These are phyloP conservation scores for Alternaria ethzedia DNA, from an alignment of 2,329 filamentous ascomycete genomes.

Conservation along the genomic window DNA sequence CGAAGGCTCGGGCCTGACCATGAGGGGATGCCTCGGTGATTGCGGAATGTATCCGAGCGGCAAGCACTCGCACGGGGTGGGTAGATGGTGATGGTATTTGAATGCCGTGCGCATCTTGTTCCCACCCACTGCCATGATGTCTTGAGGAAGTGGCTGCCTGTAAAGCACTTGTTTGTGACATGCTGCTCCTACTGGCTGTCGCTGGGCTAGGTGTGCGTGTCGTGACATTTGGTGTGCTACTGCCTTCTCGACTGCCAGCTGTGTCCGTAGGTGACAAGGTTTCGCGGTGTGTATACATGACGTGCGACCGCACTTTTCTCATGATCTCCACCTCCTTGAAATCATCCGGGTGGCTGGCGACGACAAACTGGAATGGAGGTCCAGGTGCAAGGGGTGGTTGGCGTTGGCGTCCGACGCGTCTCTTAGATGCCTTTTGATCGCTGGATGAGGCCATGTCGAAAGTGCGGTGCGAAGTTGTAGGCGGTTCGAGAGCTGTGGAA, in stretches of 20 bases:
- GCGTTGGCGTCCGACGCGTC: conserved; percentile 37
- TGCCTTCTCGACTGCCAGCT: conserved; percentile 23
- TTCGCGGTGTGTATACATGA: conserved; percentile 47
- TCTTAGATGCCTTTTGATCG: conserved; percentile 31
- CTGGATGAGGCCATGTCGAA: conserved; percentile 28
- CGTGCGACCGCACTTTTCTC: conserved; percentile 45
- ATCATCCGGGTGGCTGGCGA: conserved; percentile 43
- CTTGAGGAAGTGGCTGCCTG: conserved; percentile 11
- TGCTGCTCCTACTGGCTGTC: conserved; percentile 19
- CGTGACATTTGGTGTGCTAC: conserved; percentile 9
- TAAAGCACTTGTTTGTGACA: conserved; percentile 15
- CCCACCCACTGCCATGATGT: conserved; percentile 22
- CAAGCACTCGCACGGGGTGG: conserved; percentile 29
- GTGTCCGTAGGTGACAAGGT: conserved; percentile 22
- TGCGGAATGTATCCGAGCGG: conserved; percentile 32
- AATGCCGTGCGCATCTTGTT: conserved; percentile 22
- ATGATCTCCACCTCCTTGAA: conserved; percentile 41
- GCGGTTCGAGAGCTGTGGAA: not conserved
- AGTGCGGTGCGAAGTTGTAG: not conserved
- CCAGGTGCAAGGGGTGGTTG: conserved; percentile 42
- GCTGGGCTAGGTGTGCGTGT: conserved; percentile 34
- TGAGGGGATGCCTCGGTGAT: conserved; percentile 26
- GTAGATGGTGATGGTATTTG: conserved; percentile 26
- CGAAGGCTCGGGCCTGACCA: conserved; percentile 31
- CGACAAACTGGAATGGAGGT: conserved; percentile 41